Evolutionary conservation across 768 basidiomycete species (phyloP).

Genomic region (Sporobolomyces phaffii): DNA sequence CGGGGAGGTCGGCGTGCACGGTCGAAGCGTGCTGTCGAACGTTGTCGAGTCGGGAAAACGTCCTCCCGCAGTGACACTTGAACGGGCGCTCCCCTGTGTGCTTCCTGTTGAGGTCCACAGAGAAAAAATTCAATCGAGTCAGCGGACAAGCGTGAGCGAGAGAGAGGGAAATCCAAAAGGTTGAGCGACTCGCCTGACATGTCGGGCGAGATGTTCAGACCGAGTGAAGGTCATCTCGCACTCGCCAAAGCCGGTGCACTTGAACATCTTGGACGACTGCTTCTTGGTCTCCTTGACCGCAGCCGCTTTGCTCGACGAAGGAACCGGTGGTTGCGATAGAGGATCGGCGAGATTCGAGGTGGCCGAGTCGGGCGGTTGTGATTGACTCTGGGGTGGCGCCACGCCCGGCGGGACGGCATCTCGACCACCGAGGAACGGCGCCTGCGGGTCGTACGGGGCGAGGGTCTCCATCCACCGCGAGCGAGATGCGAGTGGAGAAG

Average conservation of each 20-base stretch:
- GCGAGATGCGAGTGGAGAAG: too few species aligned
- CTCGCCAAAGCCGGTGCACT: conserved; percentile 88
- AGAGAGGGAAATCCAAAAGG: conserved; percentile 27
- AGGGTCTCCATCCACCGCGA: too few species aligned
- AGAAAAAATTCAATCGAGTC: neutral
- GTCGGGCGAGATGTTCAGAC: conserved; percentile 90
- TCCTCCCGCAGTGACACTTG: conserved; percentile 88
- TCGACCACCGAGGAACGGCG: too few species aligned
- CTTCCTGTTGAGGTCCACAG: conserved; percentile 73
- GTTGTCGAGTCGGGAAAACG: conserved; percentile 94
- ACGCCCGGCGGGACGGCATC: too few species aligned
- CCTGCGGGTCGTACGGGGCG: too few species aligned
- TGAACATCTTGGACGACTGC: conserved; percentile 53
- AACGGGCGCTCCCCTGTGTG: conserved; percentile 97
- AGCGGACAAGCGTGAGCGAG: too few species aligned
- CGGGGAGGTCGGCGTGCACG: conserved; percentile 83
- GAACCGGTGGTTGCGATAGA: neutral
- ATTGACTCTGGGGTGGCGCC: too few species aligned
- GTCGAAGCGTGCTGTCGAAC: conserved; percentile 95
- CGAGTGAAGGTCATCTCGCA: conserved; percentile 95
- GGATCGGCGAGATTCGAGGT: neutral
- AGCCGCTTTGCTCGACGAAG: conserved; percentile 73
- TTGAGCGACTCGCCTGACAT: conserved; percentile 67
- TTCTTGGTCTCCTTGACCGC: conserved; percentile 82
- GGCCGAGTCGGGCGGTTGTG: neutral